Conservation (phyloP, 208 protist species). For the Trypanosomatidae sp. region DNA sequence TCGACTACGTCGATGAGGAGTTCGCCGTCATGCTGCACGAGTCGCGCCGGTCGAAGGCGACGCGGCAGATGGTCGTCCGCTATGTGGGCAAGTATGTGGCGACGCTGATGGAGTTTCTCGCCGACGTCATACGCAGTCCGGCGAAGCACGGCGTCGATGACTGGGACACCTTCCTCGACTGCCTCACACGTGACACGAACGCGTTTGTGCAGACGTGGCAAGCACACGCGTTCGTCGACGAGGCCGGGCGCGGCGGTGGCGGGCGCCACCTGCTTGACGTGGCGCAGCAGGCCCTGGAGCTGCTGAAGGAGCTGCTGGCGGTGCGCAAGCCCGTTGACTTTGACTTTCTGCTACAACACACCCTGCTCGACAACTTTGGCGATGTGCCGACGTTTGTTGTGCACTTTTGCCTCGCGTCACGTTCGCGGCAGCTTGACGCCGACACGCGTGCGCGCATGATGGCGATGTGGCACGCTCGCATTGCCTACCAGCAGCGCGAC, state of each 20-base stretch:
- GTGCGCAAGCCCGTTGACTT: conserved; percentile 63
- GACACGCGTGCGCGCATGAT: conserved; percentile 49
- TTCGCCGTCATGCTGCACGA: conserved; percentile 63
- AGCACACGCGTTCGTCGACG: conserved; percentile 10
- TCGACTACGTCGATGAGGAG: conserved; percentile 79
- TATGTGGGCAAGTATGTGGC: conserved; percentile 67
- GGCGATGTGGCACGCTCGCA: conserved; percentile 46
- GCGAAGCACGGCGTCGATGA: conserved; percentile 49
- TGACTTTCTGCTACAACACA: conserved; percentile 51
- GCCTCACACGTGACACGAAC: conserved; percentile 43
- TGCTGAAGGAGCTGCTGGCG: conserved; percentile 38
- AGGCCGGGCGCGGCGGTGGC: too few relatives aligned
- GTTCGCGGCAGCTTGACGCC: conserved; percentile 37
- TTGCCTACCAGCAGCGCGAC: conserved; percentile 63
- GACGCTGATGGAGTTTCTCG: conserved; percentile 62
- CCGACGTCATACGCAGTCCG: conserved; percentile 65
- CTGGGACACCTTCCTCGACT: conserved; percentile 60
- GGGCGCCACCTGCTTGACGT: conserved; percentile 40
- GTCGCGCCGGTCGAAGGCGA: conserved; percentile 31
- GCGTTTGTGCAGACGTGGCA: conserved; percentile 43
- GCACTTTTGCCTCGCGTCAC: conserved; percentile 46
- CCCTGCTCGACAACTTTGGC: conserved; percentile 71
- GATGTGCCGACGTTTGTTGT: conserved; percentile 80
- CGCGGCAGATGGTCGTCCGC: conserved; percentile 53
- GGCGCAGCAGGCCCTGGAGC: conserved; percentile 31